Evolutionary conservation across 805 yeast genomes (phyloP).

Genomic region (Ogataea neopini): DNA sequence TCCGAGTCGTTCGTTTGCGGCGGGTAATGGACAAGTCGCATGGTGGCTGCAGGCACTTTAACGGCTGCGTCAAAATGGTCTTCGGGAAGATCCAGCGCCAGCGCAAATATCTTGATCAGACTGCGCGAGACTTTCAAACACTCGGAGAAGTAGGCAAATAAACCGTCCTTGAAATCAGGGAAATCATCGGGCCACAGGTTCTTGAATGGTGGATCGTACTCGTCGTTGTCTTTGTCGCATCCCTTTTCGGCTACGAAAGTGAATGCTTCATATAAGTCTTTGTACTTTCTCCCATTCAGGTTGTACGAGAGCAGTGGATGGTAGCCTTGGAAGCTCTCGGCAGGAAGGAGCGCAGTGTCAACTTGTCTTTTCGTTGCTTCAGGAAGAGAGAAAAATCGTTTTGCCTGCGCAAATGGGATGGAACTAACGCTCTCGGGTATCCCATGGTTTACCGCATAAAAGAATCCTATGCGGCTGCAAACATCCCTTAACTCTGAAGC

Average conservation of each 20-base stretch:
- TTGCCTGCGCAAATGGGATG: conserved; percentile 14
- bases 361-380: conserved; percentile 31
- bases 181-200: conserved; percentile 30
- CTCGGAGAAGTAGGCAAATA: not conserved
- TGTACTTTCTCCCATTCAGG: conserved; percentile 17
- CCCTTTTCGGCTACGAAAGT: conserved; percentile 23
- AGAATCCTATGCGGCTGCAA: conserved; percentile 28
- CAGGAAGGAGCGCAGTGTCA: conserved; percentile 27
- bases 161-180: conserved; percentile 23
- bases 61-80: conserved; percentile 28
- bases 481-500: conserved; percentile 15
- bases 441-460: conserved; percentile 31
- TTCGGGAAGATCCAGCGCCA: conserved; percentile 28
- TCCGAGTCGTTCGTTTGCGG: conserved; percentile 27
- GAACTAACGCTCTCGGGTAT: conserved; percentile 13
- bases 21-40: conserved; percentile 34
- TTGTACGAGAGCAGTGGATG: conserved; percentile 23
- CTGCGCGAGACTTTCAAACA: not conserved
- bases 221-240: conserved; percentile 11
- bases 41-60: conserved; percentile 29
- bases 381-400: conserved; percentile 19
- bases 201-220: conserved; percentile 3
- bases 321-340: conserved; percentile 26
- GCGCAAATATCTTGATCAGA: conserved; percentile 26
- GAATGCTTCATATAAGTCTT: conserved; percentile 33